Evolutionary conservation across 176 grass and related monocot genomes (phyloP), one percentile per base, ranked within the genome.

Genomic region (Avena sativa): DNA sequence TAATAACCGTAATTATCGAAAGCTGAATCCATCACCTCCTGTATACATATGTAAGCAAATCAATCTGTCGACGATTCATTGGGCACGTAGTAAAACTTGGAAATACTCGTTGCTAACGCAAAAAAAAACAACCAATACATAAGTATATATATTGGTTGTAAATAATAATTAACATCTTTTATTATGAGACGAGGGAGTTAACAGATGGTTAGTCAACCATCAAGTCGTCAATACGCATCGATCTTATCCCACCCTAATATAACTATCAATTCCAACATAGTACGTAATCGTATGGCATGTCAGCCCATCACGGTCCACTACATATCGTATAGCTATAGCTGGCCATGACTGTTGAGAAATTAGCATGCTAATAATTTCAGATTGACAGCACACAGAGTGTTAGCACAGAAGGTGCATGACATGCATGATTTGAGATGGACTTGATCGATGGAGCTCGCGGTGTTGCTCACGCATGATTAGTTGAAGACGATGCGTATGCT

Each of bases 401-500:
- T 12, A 34, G 9, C 2, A 66, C 9, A 3, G 19, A 21, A 5
- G 5, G 70, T n/a, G 20, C 19, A 23, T 32, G 34, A 10, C 19
- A 23, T 32, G 34, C 36, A 74, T 49, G 26, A 77, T 74, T 15
- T 25, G 43, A 50, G 46, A 25, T 30, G 50, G 25, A 77, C 49
- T 2, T 34, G 74, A 77, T 30, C 23, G 49, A 76, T 16, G 17
- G 23, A 50, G 49, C 49, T 76, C 14, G 17, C 55, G 55, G 5
- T 34, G 74, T 34, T 12, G 74, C 50, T 26, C 50, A 9, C 19
- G 25, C 74, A 77, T 77, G 74, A 77, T 77, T 56, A 19, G 74
- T 56, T 56, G 50, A 77, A 50, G 74, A 77, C 74, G 74, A 77
- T 77, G 73, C 73, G 73, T 76, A 76, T 19, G 73, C 73, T 2